These are phyloP conservation scores for Candida rishiriensis DNA, from an alignment of 805 yeast species.

Conservation along the genomic window DNA sequence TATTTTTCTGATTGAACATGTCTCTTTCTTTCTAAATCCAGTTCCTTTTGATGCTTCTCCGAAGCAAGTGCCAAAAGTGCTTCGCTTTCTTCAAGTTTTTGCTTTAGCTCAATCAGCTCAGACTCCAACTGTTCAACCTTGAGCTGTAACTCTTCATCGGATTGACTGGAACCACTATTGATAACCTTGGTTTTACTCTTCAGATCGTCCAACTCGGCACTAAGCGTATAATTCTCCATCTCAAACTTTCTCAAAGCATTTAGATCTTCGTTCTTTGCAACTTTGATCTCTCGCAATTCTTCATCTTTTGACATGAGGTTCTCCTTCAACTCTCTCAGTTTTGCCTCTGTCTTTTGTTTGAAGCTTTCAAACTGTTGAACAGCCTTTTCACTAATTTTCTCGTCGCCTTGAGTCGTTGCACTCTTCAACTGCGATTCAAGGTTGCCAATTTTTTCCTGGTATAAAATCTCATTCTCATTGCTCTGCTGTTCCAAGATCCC, in stretches of 20 bases:
- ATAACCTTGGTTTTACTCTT: neutral
- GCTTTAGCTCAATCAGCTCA: too few species aligned
- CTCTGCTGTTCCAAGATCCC: conserved; percentile 52
- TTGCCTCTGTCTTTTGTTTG: too few species aligned
- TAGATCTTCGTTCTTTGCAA: conserved; percentile 12
- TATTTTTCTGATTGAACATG: too few species aligned
- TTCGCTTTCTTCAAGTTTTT: too few species aligned
- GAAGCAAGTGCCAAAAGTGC: too few species aligned
- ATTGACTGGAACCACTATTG: neutral
- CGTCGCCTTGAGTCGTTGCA: neutral
- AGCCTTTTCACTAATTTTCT: neutral
- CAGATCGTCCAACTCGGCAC: conserved; percentile 8
- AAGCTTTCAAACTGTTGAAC: neutral
- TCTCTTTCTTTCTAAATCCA: too few species aligned
- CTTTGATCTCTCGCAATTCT: conserved; percentile 2
- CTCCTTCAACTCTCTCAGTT: too few species aligned
- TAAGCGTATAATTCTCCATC: conserved; percentile 14
- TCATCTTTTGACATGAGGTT: neutral
- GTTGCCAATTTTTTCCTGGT: conserved; percentile 41
- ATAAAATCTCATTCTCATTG: conserved; percentile 48
- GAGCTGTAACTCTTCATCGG: neutral
- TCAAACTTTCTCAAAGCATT: conserved; percentile 11
- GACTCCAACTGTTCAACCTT: neutral
- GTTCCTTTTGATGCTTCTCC: too few species aligned
- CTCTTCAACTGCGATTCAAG: too few species aligned